Evolutionary conservation across 352 stramenopile genomes (phyloP).

Genomic region (Phytophthora gonapodyides): DNA sequence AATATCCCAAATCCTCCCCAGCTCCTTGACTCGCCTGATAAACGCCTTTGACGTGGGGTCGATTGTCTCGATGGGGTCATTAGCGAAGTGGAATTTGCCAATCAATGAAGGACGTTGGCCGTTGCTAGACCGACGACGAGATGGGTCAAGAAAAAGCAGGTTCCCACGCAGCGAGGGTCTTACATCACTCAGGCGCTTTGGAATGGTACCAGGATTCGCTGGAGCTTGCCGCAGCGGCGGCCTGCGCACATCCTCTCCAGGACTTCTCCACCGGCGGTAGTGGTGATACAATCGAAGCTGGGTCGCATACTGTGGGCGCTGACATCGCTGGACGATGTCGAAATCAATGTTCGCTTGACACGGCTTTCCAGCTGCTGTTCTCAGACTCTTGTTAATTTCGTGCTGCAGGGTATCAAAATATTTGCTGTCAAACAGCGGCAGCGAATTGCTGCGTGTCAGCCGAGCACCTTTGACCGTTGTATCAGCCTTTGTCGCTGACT

Average conservation of each 20-base stretch:
- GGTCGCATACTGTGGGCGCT: conserved; percentile 54
- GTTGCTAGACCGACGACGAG: conserved; percentile 16
- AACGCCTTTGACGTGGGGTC: conserved; percentile 43
- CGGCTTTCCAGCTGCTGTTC: conserved; percentile 2
- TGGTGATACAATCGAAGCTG: conserved; percentile 53
- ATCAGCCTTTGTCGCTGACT: neutral
- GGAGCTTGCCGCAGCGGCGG: neutral
- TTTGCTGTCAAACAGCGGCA: conserved; percentile 48
- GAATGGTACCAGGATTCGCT: neutral
- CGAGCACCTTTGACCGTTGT: conserved; percentile 2
- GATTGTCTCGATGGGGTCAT: conserved; percentile 16
- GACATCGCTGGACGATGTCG: conserved; percentile 63
- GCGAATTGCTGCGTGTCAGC: conserved; percentile 46
- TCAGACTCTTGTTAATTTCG: conserved; percentile 14
- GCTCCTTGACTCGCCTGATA: conserved; percentile 39
- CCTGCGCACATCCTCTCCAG: neutral
- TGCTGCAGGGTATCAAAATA: conserved; percentile 40
- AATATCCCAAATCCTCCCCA: conserved; percentile 57
- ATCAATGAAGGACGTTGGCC: conserved; percentile 7
- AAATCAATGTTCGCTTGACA: conserved; percentile 48
- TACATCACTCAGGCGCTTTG: conserved; percentile 2
- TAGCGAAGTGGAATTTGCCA: conserved; percentile 21
- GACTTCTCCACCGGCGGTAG: conserved; percentile 44
- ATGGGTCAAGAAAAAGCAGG: conserved; percentile 15
- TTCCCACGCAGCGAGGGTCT: conserved; percentile 16